Base-by-base conservation (phyloP, 768 basidiomycete species). In the Xerocomus spinulosus region DNA sequence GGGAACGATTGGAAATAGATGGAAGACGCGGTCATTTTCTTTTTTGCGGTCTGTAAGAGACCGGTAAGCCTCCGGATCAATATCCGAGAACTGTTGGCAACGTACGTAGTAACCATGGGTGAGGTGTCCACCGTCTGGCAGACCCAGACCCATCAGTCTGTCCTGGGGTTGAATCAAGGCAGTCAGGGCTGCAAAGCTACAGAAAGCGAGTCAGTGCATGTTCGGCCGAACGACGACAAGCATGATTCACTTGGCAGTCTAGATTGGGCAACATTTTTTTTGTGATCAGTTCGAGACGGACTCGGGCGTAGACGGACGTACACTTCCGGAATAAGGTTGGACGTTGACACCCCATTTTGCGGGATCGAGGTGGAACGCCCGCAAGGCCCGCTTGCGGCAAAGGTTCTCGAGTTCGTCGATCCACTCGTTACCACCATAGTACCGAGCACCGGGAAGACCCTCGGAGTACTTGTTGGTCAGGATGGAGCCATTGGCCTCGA, bases 1-100 rank as follows among this genome's bases (percentile, higher is more conserved):
- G 96, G 95, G 64, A 96, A 77, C 30, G 96, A 96, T 68, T 98
- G 94, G 87, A 98, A 99, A 77, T 98, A 98, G 74, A 99, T 97
- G 17, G 96, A 98, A 20, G 95, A 98, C 29, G 96, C 92, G 28
- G 96, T 97, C 85, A 99, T 98, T 73, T 99, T 98, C 79, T 97
- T 96, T 76, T 98, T 98, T 50, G 92, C 91, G 48, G 92, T 95
- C 88, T 91, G 58, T 15, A 38, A 28, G 35, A 50, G 18, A 55
- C 33, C 41, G 17, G 35, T 51, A 17, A 51, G 45, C 33, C 33
- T n/a, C 21, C 8, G 14, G 24, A 28, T n/a, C 45, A 38, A 44
- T 9, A 33, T 23, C 23, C 20, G n/a, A 23, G 25, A 5, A 23
- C 34, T 9, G 15, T 6, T 24, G 14, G 23, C 15, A 21, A 74